phyloP scores from a whole-genome alignment of 768 basidiomycete genomes.

The Macrolepiota fuliginosa region DNA sequence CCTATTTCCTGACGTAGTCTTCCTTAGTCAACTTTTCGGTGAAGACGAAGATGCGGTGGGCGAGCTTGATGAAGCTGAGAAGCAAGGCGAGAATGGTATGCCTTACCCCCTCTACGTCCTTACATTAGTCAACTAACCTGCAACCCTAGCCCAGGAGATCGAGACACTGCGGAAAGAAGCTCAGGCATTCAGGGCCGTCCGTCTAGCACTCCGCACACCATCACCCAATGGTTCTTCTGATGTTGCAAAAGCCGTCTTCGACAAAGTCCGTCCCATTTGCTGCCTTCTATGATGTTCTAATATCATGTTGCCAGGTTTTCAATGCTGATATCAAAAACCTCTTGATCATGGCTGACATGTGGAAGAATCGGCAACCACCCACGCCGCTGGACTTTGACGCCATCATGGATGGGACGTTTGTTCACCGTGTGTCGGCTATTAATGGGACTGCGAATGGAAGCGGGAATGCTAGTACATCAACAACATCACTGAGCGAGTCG shows the following conservation, averaged over 20 bases:
- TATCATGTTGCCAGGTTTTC: conserved; percentile 63
- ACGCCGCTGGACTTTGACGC: conserved; percentile 78
- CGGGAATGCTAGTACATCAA: conserved; percentile 18
- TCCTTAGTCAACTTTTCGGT: conserved; percentile 83
- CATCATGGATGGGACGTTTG: conserved; percentile 66
- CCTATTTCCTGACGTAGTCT: conserved; percentile 7
- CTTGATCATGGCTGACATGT: conserved; percentile 95
- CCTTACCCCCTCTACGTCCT: not conserved
- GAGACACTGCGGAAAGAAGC: conserved; percentile 87
- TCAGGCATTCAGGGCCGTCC: conserved; percentile 80
- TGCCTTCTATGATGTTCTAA: not conserved
- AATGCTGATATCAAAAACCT: conserved; percentile 83
- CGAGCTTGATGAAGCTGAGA: conserved; percentile 91
- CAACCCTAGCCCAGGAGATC: conserved; percentile 77
- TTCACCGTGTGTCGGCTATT: conserved; percentile 26
- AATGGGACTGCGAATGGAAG: conserved; percentile 27
- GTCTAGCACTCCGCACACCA: conserved; percentile 42
- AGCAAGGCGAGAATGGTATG: conserved; percentile 90
- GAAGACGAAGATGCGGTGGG: conserved; percentile 81
- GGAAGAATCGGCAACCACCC: conserved; percentile 87
- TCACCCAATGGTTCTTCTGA: conserved; percentile 24
- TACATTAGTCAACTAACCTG: not conserved
- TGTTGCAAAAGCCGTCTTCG: conserved; percentile 73
- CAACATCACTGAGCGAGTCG: not conserved
- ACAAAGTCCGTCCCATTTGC: conserved; percentile 58